Evolutionary conservation across 2,329 filamentous ascomycete genomes (phyloP).

Genomic region (Fusarium cicatricum): DNA sequence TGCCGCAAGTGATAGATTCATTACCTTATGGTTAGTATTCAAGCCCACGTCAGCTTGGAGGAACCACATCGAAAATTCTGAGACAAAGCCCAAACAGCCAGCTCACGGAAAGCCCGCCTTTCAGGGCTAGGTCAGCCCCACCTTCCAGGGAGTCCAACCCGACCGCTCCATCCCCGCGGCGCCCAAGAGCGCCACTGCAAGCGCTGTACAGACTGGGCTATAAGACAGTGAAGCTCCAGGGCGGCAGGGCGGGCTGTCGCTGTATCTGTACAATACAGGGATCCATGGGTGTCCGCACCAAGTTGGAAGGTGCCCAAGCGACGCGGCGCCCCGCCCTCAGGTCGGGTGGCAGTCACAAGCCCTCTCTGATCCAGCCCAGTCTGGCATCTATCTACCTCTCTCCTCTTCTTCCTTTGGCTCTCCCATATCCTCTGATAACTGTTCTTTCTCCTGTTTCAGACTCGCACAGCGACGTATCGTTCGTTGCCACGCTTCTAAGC

Average conservation of each 20-base stretch:
- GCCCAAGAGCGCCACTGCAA: conserved; percentile 5
- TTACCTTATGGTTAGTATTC: not conserved
- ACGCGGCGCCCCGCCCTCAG: conserved; percentile 12
- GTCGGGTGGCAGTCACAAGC: conserved; percentile 30
- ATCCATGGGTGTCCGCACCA: conserved; percentile 23
- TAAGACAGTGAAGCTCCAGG: conserved; percentile 9
- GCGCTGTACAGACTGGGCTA: conserved; percentile 10
- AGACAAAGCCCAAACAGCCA: conserved; percentile 25
- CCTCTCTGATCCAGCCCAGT: conserved; percentile 30
- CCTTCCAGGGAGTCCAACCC: conserved; percentile 22
- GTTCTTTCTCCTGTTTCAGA: conserved; percentile 32
- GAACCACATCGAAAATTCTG: conserved; percentile 20
- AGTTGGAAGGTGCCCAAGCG: conserved; percentile 31
- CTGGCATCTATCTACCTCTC: conserved; percentile 19
- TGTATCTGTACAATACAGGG: conserved; percentile 9
- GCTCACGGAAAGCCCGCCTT: conserved; percentile 10
- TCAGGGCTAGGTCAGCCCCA: conserved; percentile 13
- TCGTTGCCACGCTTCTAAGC: conserved; percentile 35
- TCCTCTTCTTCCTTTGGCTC: conserved; percentile 16
- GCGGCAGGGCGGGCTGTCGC: no score
- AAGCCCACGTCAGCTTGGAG: conserved; percentile 8
- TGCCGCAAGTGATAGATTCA: conserved; percentile 9
- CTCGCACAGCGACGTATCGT: conserved; percentile 37
- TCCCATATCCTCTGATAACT: conserved; percentile 26
- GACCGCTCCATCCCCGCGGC: conserved; percentile 24